Evolutionary conservation across 75 land plant genomes (phyloP).

Genomic region (Pinus taeda): DNA sequence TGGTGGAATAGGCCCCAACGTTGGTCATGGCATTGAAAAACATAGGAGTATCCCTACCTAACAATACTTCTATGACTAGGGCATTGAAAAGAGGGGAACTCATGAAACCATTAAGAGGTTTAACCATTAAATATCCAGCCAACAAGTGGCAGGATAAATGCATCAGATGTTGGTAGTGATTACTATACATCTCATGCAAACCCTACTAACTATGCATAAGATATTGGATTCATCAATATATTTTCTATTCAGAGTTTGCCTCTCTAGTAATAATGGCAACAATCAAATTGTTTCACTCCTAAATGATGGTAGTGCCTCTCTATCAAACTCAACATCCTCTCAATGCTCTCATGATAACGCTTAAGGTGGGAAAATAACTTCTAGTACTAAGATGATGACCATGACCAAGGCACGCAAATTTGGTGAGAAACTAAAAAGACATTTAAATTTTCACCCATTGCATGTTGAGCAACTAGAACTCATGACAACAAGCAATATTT

Average conservation of each 20-base stretch:
- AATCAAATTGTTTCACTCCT: not conserved
- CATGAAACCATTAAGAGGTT: constrained; percentile 37
- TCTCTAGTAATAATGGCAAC: not conserved
- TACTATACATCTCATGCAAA: not conserved
- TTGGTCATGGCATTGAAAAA: constrained; percentile 37
- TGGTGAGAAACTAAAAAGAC: too few species aligned
- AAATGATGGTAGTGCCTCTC: not conserved
- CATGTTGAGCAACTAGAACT: too few species aligned
- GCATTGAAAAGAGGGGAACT: constrained; percentile 37
- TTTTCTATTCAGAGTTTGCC: not conserved
- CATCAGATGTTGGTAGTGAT: not conserved
- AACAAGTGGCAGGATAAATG: not conserved
- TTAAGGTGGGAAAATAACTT: not conserved
- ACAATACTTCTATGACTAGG: constrained; percentile 28
- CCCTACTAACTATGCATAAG: not conserved
- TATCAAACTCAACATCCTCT: too few species aligned
- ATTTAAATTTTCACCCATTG: too few species aligned
- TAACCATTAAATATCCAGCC: constrained; percentile 10
- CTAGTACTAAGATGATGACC: not conserved
- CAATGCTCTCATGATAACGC: too few species aligned
- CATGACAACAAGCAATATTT: too few species aligned
- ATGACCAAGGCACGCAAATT: not conserved
- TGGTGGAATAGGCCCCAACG: constrained; percentile 48
- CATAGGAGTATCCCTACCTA: constrained; percentile 22
- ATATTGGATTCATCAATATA: not conserved